phyloP scores from a whole-genome alignment of 768 basidiomycete genomes.

The Serendipita sp. region DNA sequence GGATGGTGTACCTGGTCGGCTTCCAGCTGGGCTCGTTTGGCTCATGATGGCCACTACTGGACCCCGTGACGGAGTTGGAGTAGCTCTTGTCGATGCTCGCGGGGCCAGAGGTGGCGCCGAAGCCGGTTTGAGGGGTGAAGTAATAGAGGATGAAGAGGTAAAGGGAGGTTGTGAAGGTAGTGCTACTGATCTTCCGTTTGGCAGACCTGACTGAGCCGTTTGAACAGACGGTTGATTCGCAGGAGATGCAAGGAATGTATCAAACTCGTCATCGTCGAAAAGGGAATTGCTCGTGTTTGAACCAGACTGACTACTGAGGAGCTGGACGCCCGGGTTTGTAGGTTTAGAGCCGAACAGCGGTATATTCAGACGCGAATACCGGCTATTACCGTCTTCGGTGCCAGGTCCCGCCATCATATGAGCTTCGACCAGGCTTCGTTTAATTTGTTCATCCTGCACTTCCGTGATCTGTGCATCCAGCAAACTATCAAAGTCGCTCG shows the following conservation, averaged over 20 bases:
- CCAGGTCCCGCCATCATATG: not conserved
- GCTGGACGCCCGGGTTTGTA: not conserved
- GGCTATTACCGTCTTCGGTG: not conserved
- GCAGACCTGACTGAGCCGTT: not conserved
- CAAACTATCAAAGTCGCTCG: not conserved
- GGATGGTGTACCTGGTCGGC: not conserved
- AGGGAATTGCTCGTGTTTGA: not conserved
- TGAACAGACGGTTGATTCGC: not conserved
- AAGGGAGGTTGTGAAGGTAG: not conserved
- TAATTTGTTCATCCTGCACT: not conserved
- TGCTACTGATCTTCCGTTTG: not conserved
- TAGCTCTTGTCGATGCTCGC: not conserved
- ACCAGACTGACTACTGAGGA: not conserved
- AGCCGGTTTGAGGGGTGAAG: not conserved
- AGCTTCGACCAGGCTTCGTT: not conserved
- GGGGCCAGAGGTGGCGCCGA: not conserved
- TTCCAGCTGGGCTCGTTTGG: not conserved
- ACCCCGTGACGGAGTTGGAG: not conserved
- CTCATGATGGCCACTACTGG: not conserved
- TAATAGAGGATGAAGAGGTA: not conserved
- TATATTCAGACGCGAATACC: not conserved
- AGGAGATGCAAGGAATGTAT: not conserved
- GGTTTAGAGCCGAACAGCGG: not conserved
- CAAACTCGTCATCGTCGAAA: conserved; percentile 4
- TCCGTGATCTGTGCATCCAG: not conserved